Evolutionary conservation across 192 early-diverging fungal species (phyloP).

Genomic region (Diversispora eburnea): DNA sequence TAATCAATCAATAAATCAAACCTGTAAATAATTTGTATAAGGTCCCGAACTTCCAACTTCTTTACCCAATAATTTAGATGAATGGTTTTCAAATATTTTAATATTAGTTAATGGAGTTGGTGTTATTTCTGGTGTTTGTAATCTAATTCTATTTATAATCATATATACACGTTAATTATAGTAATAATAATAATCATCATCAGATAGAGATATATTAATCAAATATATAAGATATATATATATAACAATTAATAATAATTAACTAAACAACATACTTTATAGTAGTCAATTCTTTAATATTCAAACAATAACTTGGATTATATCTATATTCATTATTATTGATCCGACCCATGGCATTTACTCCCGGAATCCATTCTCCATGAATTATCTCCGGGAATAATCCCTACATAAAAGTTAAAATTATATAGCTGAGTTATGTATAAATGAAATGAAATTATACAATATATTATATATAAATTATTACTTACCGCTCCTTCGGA

Average conservation of each 20-base stretch:
- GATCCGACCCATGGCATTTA: conserved; percentile 58
- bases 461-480: neutral
- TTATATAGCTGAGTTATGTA: neutral
- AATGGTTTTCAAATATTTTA: conserved; percentile 58
- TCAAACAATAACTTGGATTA: conserved; percentile 69
- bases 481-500: conserved; percentile 67
- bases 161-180: conserved; percentile 3
- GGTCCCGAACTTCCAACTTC: conserved; percentile 58
- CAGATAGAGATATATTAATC: no score
- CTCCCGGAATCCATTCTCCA: conserved; percentile 56
- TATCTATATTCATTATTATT: conserved; percentile 49
- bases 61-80: conserved; percentile 44
- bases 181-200: no score
- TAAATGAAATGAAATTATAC: no score
- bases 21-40: conserved; percentile 52
- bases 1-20: neutral
- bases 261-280: conserved; percentile 46
- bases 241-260: neutral
- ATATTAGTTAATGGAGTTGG: conserved; percentile 66
- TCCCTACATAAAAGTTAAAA: conserved; percentile 39
- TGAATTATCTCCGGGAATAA: conserved; percentile 58
- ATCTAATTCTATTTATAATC: conserved; percentile 52
- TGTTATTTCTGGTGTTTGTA: conserved; percentile 63
- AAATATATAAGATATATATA: no score
- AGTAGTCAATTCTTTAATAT: conserved; percentile 51